Base-by-base conservation (phyloP, 345 rosid genomes). In the Lenwebbia sp. region DNA sequence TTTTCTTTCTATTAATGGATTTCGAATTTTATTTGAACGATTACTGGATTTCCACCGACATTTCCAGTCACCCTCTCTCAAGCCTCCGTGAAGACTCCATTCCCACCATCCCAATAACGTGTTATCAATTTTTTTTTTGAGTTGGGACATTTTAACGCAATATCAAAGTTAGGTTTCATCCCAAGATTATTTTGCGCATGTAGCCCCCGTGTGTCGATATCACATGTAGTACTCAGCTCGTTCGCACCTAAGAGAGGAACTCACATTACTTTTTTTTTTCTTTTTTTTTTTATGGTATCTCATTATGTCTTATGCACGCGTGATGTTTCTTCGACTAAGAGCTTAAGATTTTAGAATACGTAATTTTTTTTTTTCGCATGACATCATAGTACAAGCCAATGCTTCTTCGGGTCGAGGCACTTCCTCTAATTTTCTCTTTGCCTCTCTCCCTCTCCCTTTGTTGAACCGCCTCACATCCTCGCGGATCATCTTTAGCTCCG, bases 121-220 rank as follows among this genome's bases (percentile, higher is more conserved):
- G 54, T 13, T 47, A 5, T 47, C 50, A 47, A 47, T 8, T 47
- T 47, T 10, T 44, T 44, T 44, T 6, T 6, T 44, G 47, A 44
- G 47, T 44, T 30, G 44, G 44, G 30, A 65, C 40, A 30, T 65
- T 65, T 5, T 17, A 2, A 65, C 2, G 9, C 17, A 3, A 9
- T 65, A 17, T 65, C 4, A 1, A 65, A 33, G 3, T 30, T 7
- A 30, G 2, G 40, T 14, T 62, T 0, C 6, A 21, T 10, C 22
- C 75, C 33, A 28, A 62, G 75, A 0, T 30, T 62, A 30, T 62
- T 62, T 7, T 5, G 41, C 23, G 5, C 5, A 0, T 51, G 23
- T 41, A 3, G 5, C 44, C 41, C 30, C 33, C 30, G 23, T 33
- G 6, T 2, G 5, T 15, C 41, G 17, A 30, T 65, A 15, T 17